Base-by-base conservation (phyloP, 225 moss, liverwort and hornwort species). In the Sphagnum contortum region DNA sequence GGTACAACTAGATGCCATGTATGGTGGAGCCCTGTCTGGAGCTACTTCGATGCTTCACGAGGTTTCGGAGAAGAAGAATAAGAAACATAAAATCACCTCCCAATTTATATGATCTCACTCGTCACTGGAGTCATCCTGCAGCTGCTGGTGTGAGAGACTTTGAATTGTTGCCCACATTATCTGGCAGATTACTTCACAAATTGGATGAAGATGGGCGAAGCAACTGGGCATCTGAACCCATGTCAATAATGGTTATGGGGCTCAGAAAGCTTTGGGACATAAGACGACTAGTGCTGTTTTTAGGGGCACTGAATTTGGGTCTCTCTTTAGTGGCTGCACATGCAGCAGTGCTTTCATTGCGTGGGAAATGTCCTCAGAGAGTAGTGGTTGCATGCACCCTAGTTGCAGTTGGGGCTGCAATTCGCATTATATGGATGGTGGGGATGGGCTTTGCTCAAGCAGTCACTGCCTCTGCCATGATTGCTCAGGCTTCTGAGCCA, bases 401-500 rank as follows among this genome's bases (percentile, higher is more conserved):
- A 48, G 79, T 92, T 59, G 82, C 73, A 50, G 55, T 68, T 11
- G 85, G 68, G 3, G 72, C 85, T 3, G 73, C 52, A 59, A 29
- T 85, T 75, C 92, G 92, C 58, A 47, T 89, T 12, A 61, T 89
- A 2, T 92, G 92, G 92, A 88, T 89, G 81, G 48, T 87, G 29
- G 83, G 85, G 5, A 92, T 92, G 87, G 92, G 74, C 3, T 72
- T 85, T 48, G 75, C 85, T 14, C 92, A 92, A 73, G 77, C 77
- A 55, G 68, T 76, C 44, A 89, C 83, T n/a, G 92, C 92, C 50
- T 78, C 89, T 50, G 89, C 78, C 5, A 89, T 92, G 92, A 74
- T 79, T 29, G 68, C 83, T 10, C 47, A 74, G 9, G 48, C 12
- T 45, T 65, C 67, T 59, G 61, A 59, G 45, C 49, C 45, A 7